Evolutionary conservation across 805 yeast species (phyloP), one percentile per base, ranked within the genome.

Genomic region (Saturnispora ahearnii): DNA sequence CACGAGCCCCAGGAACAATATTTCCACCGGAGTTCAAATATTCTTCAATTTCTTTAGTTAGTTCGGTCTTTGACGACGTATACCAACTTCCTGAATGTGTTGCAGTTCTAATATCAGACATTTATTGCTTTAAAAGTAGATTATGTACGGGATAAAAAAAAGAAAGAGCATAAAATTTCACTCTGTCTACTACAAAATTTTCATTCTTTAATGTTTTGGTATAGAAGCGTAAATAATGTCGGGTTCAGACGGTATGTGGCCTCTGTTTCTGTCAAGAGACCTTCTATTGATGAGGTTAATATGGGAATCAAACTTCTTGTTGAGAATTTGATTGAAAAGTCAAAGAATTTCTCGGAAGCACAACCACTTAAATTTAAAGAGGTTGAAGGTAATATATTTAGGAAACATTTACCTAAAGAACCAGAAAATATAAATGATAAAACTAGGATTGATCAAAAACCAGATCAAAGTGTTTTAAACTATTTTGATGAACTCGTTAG

Each of bases 61-160:
- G 70, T 21, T 60, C 62, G 1, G 58, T 41, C 0, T 72, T 56
- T 43, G 73, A 72, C 12, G 71, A 71, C 2, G 79, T 58, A 63
- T 93, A 91, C 99, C 99, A 91, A 2, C 89, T 65, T 2, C 98
- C 98, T 3, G 96, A 83, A 64, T 91, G 97, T 2, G 95, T 75
- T 1, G 96, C 95, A 3, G 81, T 30, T 26, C 53, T 37, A 10
- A 47, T 37, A 6, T 29, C 21, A 10, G 29, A 11, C 28, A 22
- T 38, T 24, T 4, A n/a, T 38, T 11, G 13, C 13, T 13, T 38
- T 15, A 5, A 13, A 5, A 31, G 9, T 4, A 13, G 34, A 8
- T 29, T 18, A 7, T 18, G 5, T 18, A 12, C 1, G 24, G 5
- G 24, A 36, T 36, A 5, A 1, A 10, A 18, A 18, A 36, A 36